phyloP scores from a whole-genome alignment of 1,284 basidiomycete genomes.

The Leccinum laetum region DNA sequence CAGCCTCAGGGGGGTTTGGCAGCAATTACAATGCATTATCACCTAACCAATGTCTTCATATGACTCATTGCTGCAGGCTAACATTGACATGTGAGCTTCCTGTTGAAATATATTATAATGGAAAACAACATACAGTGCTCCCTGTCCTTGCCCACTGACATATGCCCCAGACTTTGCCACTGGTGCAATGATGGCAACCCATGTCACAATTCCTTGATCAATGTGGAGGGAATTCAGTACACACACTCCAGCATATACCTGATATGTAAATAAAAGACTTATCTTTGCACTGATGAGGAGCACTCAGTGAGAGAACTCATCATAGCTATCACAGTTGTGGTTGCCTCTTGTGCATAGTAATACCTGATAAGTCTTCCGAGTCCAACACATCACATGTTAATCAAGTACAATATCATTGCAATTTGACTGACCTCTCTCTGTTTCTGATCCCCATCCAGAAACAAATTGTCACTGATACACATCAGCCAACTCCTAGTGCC shows the following conservation, averaged over 20 bases:
- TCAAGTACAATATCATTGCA: background rate
- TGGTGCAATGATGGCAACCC: conserved; percentile 45
- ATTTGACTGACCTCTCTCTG: conserved; percentile 38
- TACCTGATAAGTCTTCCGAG: conserved; percentile 55
- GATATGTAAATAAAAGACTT: conserved; percentile 34
- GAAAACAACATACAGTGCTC: conserved; percentile 62
- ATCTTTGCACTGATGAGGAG: conserved; percentile 66
- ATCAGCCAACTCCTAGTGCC: conserved; percentile 68
- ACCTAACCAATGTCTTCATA: conserved; percentile 40
- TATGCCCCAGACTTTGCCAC: conserved; percentile 69
- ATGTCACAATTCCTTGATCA: conserved; percentile 65
- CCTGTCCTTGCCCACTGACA: conserved; percentile 80
- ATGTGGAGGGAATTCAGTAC: conserved; percentile 41
- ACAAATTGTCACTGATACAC: conserved; percentile 41
- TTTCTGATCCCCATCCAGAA: conserved; percentile 29
- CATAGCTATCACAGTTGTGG: conserved; percentile 60
- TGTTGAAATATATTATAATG: conserved; percentile 8
- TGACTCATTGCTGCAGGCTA: conserved; percentile 63
- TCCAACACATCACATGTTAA: conserved; percentile 1
- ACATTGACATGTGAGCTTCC: conserved; percentile 6
- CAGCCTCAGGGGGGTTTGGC: too few species aligned
- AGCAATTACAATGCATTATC: too few species aligned
- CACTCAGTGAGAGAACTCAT: conserved; percentile 72
- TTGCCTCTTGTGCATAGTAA: conserved; percentile 69
- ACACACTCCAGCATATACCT: conserved; percentile 9